Evolutionary conservation across 2,329 filamentous ascomycete species (phyloP), one percentile per base, ranked within the genome.

Genomic region (Cadophora malorum): DNA sequence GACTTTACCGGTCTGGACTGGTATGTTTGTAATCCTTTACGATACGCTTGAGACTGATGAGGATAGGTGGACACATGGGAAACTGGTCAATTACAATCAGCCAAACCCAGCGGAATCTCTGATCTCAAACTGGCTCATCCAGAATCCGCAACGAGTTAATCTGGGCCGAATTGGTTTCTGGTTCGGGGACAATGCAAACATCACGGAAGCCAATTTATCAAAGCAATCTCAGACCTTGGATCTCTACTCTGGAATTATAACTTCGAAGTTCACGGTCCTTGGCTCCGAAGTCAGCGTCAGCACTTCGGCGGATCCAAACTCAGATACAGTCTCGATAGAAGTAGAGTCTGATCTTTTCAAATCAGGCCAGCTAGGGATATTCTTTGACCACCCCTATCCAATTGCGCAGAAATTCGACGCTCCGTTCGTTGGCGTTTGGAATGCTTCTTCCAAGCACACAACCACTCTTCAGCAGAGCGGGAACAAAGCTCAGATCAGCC

Each of bases 121-220:
- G 9, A 82, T 82, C 31, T 76, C 73, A 25, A 74, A 86, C 67
- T 87, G 85, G 85, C 75, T 87, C 23, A 85, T 85, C 35, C 79
- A 80, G n/a, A 83, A 83, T 55, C 81, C 80, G 0, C 82, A 83
- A 28, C 78, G 81, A 2, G 74, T 83, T 41, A 83, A 83, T 58
- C 72, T 83, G 0, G 81, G 80, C 1, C 78, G 80, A 1, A 79
- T 83, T 19, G 80, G 81, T 0, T 76, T 83, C 4, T 77, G 73
- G 23, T 82, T 81, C 52, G 62, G 74, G 76, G 21, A 75, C 72
- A 25, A 31, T 0, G 49, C 67, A 0, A 78, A 77, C 0, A 72
- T 83, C 0, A 71, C 75, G 0, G 73, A 78, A 7, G 67, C 67
- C 1, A 58, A 73, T 74, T 49, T 49, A 21, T 49, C 45, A 49